Base-by-base conservation (phyloP, 2,329 filamentous ascomycete species). In the Pezicula rhizophila region DNA sequence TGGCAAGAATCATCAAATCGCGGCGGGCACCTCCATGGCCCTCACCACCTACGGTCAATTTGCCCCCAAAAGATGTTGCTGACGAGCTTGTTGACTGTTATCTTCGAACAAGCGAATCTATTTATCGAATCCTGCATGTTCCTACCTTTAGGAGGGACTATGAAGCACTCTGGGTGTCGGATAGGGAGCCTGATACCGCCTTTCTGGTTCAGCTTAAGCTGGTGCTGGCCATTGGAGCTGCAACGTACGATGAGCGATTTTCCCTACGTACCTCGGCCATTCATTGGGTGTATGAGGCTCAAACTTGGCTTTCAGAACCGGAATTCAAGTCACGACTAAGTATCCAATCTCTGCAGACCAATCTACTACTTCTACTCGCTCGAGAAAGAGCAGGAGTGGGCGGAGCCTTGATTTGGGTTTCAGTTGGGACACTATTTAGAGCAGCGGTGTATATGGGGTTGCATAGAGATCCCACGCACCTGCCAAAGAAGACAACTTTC, bases 141-240 rank as follows among this genome's bases (percentile, higher is more conserved):
- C 76, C 75, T 0, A 70, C 67, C 1, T 80, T 80, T 40, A 64
- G 49, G 23, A 65, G 58, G 6, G 69, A 73, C 2, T 80, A 78
- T 17, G 74, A 79, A 20, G 67, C 69, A 0, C 53, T 79, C 1
- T 84, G 79, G 78, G 34, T 37, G 1, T 54, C 62, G 1, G 54
- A 56, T 0, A 28, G 50, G 0, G 49, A 62, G 1, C 58, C 66
- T 0, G 68, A 73, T 37, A 64, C 61, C 1, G 64, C 62, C 0
- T 83, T 83, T 43, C 50, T 81, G 1, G 69, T 81, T 12, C 78
- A 78, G 41, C 53, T 83, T 2, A 80, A 82, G 54, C 64, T 84
- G 0, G 70, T 82, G 0, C 61, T 84, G 4, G 78, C 80, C 0
- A 72, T 84, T 15, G 81, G 80, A 0, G 71, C 77, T 1, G 65